Evolutionary conservation across 768 basidiomycete species (phyloP).

Genomic region (Termitomyces sp.): DNA sequence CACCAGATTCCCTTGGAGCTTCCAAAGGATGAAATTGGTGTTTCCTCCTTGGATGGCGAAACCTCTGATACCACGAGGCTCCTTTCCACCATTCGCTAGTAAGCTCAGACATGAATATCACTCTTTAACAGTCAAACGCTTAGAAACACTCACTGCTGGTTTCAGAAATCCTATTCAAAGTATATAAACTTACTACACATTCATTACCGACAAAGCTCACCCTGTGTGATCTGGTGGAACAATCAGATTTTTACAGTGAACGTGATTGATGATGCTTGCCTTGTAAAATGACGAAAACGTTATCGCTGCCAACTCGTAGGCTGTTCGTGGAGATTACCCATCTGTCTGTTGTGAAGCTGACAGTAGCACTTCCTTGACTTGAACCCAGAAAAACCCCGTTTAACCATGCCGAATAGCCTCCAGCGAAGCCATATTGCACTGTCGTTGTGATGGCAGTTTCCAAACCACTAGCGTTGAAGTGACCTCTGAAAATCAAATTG

Average conservation of each 20-base stretch:
- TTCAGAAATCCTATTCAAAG: slow-evolving; percentile 35
- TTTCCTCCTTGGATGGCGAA: slow-evolving; percentile 39
- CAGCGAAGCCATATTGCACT: slow-evolving; percentile 48
- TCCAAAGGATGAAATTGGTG: slow-evolving; percentile 36
- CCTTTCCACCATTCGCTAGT: slow-evolving; percentile 45
- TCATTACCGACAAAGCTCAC: slow-evolving; percentile 20
- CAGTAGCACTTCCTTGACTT: slow-evolving; percentile 37
- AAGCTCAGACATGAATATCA: not conserved
- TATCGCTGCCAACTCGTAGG: slow-evolving; percentile 33
- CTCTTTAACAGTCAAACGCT: not conserved
- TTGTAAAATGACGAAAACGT: slow-evolving; percentile 38
- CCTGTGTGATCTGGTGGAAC: slow-evolving; percentile 42
- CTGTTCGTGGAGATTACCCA: slow-evolving; percentile 36
- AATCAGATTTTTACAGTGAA: not conserved
- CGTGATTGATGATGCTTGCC: slow-evolving; percentile 17
- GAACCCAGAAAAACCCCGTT: slow-evolving; percentile 49
- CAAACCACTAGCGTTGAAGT: slow-evolving; percentile 44
- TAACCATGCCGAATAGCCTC: slow-evolving; percentile 50
- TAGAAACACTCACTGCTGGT: slow-evolving; percentile 38
- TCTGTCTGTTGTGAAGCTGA: slow-evolving; percentile 38
- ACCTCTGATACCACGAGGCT: slow-evolving; percentile 46
- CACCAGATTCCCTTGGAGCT: slow-evolving; percentile 39
- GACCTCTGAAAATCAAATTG: slow-evolving; percentile 50
- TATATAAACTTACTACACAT: not conserved
- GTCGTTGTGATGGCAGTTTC: slow-evolving; percentile 44